Conservation (phyloP, 148 eudicot genomes). For the Pouteria glomerata region DNA sequence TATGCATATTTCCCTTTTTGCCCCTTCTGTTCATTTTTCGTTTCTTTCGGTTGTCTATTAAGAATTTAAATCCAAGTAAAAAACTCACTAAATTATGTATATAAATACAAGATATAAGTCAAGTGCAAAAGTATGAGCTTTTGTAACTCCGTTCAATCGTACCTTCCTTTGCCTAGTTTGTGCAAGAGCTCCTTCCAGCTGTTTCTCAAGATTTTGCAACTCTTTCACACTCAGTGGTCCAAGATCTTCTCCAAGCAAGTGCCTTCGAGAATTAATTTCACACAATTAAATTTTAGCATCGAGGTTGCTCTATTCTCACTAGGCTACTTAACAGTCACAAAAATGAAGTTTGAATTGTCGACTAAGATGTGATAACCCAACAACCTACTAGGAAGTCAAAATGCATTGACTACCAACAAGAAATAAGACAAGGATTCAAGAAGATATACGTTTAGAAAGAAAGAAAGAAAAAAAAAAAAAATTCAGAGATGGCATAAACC, state of each 20-base stretch:
- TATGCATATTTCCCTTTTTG: background rate
- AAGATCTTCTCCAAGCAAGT: slow-evolving; percentile 89
- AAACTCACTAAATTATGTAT: background rate
- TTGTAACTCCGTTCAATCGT: background rate
- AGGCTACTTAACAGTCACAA: background rate
- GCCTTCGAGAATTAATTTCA: slow-evolving; percentile 31
- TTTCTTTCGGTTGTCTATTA: background rate
- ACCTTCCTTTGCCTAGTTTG: slow-evolving; percentile 90
- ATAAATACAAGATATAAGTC: background rate
- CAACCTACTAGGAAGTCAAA: too few relatives aligned
- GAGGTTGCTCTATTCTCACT: background rate
- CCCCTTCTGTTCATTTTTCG: too few relatives aligned
- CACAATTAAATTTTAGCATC: background rate
- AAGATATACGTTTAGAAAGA: too few relatives aligned
- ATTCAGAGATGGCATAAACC: slow-evolving; percentile 32
- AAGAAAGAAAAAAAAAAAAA: background rate
- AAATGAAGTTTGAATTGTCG: background rate
- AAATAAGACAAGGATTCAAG: background rate
- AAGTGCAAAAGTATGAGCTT: background rate
- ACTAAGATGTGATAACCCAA: too few relatives aligned
- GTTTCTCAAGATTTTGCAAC: slow-evolving; percentile 82
- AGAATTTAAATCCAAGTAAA: background rate
- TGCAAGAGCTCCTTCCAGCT: slow-evolving; percentile 79
- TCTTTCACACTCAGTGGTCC: slow-evolving; percentile 72
- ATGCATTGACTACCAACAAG: background rate